Base-by-base conservation (phyloP, 2,329 filamentous ascomycete species). In the Coniochaeta sp. region DNA sequence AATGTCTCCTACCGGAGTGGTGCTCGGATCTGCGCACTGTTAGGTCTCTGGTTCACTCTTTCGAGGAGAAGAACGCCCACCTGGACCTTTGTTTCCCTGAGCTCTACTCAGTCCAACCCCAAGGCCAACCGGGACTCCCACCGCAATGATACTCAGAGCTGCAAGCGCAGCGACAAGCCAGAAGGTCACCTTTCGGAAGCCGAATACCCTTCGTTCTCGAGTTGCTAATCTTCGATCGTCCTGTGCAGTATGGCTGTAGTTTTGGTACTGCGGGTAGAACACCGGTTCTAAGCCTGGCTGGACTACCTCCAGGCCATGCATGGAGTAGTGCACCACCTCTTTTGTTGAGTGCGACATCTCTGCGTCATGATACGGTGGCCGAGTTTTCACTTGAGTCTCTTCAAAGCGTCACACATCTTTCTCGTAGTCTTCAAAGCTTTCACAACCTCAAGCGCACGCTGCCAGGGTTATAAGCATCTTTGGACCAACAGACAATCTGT, bases 271-370 rank as follows among this genome's bases (percentile, higher is more conserved):
- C 1, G 31, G 31, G n/a, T 22, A 36, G 31, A 22, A 36, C 11
- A 56, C 54, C 54, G 54, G 54, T 56, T 56, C 54, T 31, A 56
- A 28, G n/a, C 54, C 54, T 36, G 54, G 54, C 34, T 56, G 54
- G 16, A 56, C 54, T 2, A 56, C 54, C 19, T 56, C 54, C 31
- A 56, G 28, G 6, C 54, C 54, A n/a, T 34, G 31, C 33, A 56
- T 56, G 28, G 54, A 56, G 54, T 34, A 38, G 31, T 56, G 33
- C n/a, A 38, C 31, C 28, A 56, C 54, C 34, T 56, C 31, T 14
- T 56, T 56, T 11, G 33, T 36, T 24, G 54, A 56, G 11, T 56
- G 47, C 2, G 47, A 52, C 47, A 52, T 52, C 47, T 26, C n/a
- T 26, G 26, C 16, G 22, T 52, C 47, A 31, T 52, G n/a, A 19